Evolutionary conservation across 2,329 filamentous ascomycete genomes (phyloP), one percentile per base, ranked within the genome.

Genomic region (Paramyrothecium roridum): DNA sequence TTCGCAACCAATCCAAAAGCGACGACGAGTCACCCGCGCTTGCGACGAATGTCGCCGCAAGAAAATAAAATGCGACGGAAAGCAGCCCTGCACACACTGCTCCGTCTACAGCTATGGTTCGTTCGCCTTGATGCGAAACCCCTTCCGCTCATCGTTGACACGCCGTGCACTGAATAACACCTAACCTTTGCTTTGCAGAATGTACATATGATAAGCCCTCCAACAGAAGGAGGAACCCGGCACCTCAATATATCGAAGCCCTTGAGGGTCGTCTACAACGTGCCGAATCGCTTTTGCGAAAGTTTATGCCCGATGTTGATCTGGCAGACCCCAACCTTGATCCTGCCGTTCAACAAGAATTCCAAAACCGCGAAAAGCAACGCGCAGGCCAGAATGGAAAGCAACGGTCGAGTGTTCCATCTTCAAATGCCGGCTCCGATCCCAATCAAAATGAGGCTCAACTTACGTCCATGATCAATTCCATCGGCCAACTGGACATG

Each of bases 81-180:
- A 92, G 71, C 89, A 93, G 69, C 90, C 90, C 11, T 95, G 90
- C 73, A 97, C 93, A 0, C 95, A 98, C 73, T 99, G 95, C 72
- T 96, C 93, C 12, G 92, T 98, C 51, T 99, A 99, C 73, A 97
- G 92, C 70, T 99, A 99, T 79, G 93, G 95, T 97, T 81, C 68
- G 81, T 65, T 48, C n/a, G 59, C 4, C 26, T 6, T 30, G 26
- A 30, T 30, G 26, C 26, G 26, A 30, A 26, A 45, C 17, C 48
- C 34, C 33, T 37, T 21, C 50, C 20, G n/a, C n/a, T 52, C 46
- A 30, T 30, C 26, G 4, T 30, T 30, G 6, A 6, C 26, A 30
- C 26, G 26, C 4, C 26, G 26, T 30, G 10, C 6, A 6, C 26
- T 4, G 26, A 30, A 30, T 10, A 30, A 30, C 26, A 30, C 26